Evolutionary conservation across 2,329 filamentous ascomycete species (phyloP).

Genomic region (Penicillium sp.): DNA sequence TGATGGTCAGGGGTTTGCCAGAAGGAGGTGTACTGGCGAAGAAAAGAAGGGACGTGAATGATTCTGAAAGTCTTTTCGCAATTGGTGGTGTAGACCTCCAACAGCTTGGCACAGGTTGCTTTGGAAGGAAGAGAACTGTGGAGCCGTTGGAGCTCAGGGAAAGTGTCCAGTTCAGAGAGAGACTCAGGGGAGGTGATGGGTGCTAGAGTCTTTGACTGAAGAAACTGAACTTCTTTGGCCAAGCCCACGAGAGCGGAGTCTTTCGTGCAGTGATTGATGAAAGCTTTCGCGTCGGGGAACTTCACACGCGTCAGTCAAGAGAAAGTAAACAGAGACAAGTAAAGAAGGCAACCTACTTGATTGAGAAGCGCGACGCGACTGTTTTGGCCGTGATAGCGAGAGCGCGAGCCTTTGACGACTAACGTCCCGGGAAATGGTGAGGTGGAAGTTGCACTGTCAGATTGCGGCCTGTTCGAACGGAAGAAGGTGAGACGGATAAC

Average conservation of each 20-base stretch:
- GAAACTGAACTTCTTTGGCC: conserved; percentile 28
- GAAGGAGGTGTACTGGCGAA: conserved; percentile 16
- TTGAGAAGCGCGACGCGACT: conserved; percentile 21
- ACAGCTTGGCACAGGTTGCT: conserved; percentile 18
- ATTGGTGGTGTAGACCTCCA: conserved; percentile 19
- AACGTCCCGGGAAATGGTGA: conserved; percentile 18
- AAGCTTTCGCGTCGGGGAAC: conserved; percentile 25
- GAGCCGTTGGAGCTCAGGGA: conserved; percentile 18
- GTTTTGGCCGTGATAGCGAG: conserved; percentile 26
- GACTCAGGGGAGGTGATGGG: conserved; percentile 17
- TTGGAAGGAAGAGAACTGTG: conserved; percentile 16
- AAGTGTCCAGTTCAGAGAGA: conserved; percentile 12
- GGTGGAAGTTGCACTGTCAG: not conserved
- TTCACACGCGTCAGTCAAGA: not conserved
- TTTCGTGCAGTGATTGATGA: conserved; percentile 22
- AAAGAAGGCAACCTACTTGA: conserved; percentile 9
- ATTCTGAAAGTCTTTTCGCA: conserved; percentile 23
- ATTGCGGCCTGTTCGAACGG: conserved; percentile 5
- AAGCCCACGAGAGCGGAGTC: conserved; percentile 18
- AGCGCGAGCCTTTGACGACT: conserved; percentile 24
- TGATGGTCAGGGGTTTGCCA: conserved; percentile 14
- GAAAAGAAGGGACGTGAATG: conserved; percentile 24
- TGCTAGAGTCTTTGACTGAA: conserved; percentile 20
- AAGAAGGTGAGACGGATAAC: too few relatives aligned
- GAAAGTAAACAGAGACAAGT: not conserved